A percentile compares a stretch with the other conserved stretches of the same genome.
These are phyloP conservation scores for Cystobasidium pallidum DNA, from an alignment of 1,284 basidiomycete genomes.

Conservation along the genomic window DNA sequence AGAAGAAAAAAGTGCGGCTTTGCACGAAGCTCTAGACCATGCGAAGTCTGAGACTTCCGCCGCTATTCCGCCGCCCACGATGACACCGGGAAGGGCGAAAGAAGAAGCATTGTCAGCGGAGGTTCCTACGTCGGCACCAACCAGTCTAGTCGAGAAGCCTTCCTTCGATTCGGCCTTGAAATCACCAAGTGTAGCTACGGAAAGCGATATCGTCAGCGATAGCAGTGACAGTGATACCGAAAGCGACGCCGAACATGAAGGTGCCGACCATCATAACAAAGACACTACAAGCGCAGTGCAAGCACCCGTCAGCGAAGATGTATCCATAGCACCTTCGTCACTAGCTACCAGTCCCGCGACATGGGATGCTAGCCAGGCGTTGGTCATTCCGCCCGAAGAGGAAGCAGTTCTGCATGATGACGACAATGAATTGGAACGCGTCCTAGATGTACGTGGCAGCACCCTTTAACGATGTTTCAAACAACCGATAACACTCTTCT, in stretches of 20 bases:
- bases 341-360: background rate
- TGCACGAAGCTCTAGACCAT: slow-evolving; percentile 43
- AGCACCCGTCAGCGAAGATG: background rate
- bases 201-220: slow-evolving; percentile 45
- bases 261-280: too few species aligned
- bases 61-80: background rate
- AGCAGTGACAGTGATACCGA: slow-evolving; percentile 29
- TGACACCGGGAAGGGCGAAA: background rate
- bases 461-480: slow-evolving; percentile 5
- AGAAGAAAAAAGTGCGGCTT: slow-evolving; percentile 67
- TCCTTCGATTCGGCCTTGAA: background rate
- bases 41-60: slow-evolving; percentile 14
- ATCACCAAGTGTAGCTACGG: slow-evolving; percentile 12
- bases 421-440: slow-evolving; percentile 79
- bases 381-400: slow-evolving; percentile 49
- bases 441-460: slow-evolving; percentile 66
- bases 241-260: slow-evolving; percentile 45
- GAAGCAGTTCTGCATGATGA: slow-evolving; percentile 84
- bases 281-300: background rate
- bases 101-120: background rate
- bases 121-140: background rate
- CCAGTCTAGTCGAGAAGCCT: background rate
- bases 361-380: background rate
- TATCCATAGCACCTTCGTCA: background rate
- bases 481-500: slow-evolving; percentile 15